Percentiles rank a stretch among this genome's conserved stretches.
phyloP scores from a whole-genome alignment of 2,329 filamentous ascomycete species.

The Fusarium oligoseptatum region DNA sequence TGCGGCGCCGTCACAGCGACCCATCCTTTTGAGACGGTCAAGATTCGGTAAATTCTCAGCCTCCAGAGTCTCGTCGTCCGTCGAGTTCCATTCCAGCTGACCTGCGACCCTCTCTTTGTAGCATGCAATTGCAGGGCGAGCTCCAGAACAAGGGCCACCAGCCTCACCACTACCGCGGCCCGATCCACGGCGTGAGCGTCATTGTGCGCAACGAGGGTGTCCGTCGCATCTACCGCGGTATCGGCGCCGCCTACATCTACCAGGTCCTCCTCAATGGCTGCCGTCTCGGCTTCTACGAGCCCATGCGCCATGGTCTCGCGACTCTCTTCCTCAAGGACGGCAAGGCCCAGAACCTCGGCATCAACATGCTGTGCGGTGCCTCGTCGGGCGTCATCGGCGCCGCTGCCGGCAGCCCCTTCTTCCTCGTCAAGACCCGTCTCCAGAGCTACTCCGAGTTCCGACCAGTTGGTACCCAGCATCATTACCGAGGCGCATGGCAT shows the following conservation, averaged over 20 bases:
- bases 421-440: slow-evolving; percentile 95
- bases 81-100: slow-evolving; percentile 10
- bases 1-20: slow-evolving; percentile 98
- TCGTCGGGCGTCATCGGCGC: slow-evolving; percentile 91
- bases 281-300: slow-evolving; percentile 97
- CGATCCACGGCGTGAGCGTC: slow-evolving; percentile 89
- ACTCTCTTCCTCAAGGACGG: slow-evolving; percentile 78
- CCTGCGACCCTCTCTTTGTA: slow-evolving; percentile 49
- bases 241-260: slow-evolving; percentile 95
- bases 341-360: slow-evolving; percentile 83
- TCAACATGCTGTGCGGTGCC: slow-evolving; percentile 96
- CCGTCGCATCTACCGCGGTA: slow-evolving; percentile 85
- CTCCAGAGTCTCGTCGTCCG: background rate
- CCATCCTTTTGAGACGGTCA: slow-evolving; percentile 98
- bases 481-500: slow-evolving; percentile 87
- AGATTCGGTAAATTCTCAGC: slow-evolving; percentile 80
- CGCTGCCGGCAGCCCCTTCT: slow-evolving; percentile 94
- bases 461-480: slow-evolving; percentile 96
- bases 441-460: slow-evolving; percentile 94
- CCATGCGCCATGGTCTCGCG: slow-evolving; percentile 81
- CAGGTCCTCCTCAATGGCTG: slow-evolving; percentile 97
- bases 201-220: slow-evolving; percentile 93
- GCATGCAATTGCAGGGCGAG: slow-evolving; percentile 96
- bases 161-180: slow-evolving; percentile 89
- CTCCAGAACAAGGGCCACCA: slow-evolving; percentile 88